Evolutionary conservation across 345 rosid species (phyloP), one percentile per base, ranked within the genome.

Genomic region (Citrus glauca): DNA sequence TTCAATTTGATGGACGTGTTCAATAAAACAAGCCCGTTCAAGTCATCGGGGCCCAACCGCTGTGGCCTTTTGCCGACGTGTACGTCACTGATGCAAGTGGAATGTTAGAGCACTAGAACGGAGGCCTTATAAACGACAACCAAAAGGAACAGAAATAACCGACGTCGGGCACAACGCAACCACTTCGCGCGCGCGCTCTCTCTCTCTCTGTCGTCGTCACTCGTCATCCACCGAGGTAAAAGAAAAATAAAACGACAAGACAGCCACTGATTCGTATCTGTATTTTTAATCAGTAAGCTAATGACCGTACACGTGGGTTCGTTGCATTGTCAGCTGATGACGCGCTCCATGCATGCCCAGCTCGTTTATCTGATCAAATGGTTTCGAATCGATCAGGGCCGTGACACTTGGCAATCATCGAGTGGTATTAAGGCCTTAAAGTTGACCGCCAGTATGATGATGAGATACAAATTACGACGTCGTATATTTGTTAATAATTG

Each of bases 251-350:
- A 30, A 75, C 66, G 45, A 14, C 62, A 64, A 61, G 48, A 32
- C 62, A 48, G 50, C 78, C 71, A 9, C 50, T 50, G 71, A 74
- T 42, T 1, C 32, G 25, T 9, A 48, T 64, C 62, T 30, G 2
- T 5, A 30, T 30, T 75, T 30, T 65, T 10, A 63, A 63, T 65
- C 63, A 65, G 1, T 10, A 17, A 4, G 10, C 35, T 32, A 32
- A 11, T 37, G 53, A 16, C 63, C 72, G 78, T 35, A 33, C 55
- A 66, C 78, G 72, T 76, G 80, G 74, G 59, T 22, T 53, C 27
- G 55, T 3, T 22, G 42, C 40, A 37, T 73, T 60, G 78, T 75
- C 62, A 75, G 71, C 71, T 32, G 70, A 74, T 28, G 69, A 74
- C 60, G 38, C 42, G 77, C 27, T 63, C 22, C 0, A 25, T n/a